Percentiles rank a stretch among this genome's conserved stretches.
These are phyloP conservation scores for Calonectria multiphialidica DNA, from an alignment of 2,329 filamentous ascomycete genomes.

Conservation along the genomic window DNA sequence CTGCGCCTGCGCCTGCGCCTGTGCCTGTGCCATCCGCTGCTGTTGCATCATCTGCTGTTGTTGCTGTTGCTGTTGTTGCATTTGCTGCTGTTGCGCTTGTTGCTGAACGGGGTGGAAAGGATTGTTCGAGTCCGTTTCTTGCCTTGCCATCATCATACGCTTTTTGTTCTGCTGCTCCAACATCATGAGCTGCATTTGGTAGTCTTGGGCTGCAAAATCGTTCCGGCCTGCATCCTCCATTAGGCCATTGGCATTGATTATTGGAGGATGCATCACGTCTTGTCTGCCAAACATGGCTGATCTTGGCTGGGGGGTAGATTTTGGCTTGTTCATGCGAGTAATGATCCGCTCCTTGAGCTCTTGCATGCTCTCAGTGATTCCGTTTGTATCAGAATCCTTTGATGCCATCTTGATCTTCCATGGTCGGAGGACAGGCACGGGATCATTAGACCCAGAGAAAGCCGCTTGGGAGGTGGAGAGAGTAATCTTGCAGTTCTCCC, in stretches of 20 bases:
- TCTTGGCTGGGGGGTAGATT: neutral
- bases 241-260: no score
- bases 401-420: slow-evolving; percentile 68
- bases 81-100: neutral
- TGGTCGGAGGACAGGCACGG: slow-evolving; percentile 64
- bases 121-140: slow-evolving; percentile 55
- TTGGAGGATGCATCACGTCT: slow-evolving; percentile 51
- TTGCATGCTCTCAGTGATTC: slow-evolving; percentile 54
- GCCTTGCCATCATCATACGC: slow-evolving; percentile 84
- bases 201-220: slow-evolving; percentile 85
- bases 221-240: neutral
- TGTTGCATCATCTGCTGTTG: slow-evolving; percentile 4
- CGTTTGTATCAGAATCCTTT: slow-evolving; percentile 30
- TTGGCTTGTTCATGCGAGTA: slow-evolving; percentile 45
- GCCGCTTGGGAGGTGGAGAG: slow-evolving; percentile 74
- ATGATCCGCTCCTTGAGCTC: slow-evolving; percentile 49
- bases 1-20: neutral
- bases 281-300: slow-evolving; percentile 41
- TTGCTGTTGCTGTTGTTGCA: slow-evolving; percentile 16
- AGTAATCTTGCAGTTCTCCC: slow-evolving; percentile 69
- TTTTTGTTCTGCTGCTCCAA: slow-evolving; percentile 90
- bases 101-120: neutral
- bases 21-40: neutral
- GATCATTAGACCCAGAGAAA: slow-evolving; percentile 67
- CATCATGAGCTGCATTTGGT: slow-evolving; percentile 89